Evolutionary conservation across 2,329 filamentous ascomycete genomes (phyloP), one percentile per base, ranked within the genome.

Genomic region (Podosphaera aphanis): DNA sequence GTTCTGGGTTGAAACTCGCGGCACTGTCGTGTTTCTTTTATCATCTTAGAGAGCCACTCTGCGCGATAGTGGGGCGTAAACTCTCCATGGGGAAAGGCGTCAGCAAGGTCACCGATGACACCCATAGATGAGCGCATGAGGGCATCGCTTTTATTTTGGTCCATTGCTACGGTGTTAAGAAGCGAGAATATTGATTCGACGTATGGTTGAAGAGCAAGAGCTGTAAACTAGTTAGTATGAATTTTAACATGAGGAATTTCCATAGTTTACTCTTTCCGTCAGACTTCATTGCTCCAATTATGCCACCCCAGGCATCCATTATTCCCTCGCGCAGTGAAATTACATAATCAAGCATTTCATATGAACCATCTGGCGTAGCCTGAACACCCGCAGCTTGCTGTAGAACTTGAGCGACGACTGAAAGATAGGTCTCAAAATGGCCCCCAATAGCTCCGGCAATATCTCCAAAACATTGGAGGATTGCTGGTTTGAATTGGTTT

Each of bases 261-360:
- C 16, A 19, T 16, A 75, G n/a, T n/a, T 62, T 63, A 81, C 79
- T 77, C 68, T 88, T 88, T 57, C 67, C 68, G 57, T 79, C 83
- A 44, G 71, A 65, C 68, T 90, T 93, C 79, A 95, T 85, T 45
- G 90, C 85, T 61, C 88, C 77, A 59, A 98, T 85, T 53, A 93
- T 90, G 53, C 90, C 90, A 57, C 86, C 85, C 86, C 92, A 98
- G 29, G 90, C 90, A 69, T 98, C 90, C 79, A 95, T 93, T 54
- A 98, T 95, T 55, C 88, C 90, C 61, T 98, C 92, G 46, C 90
- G 79, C 43, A 98, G 72, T 18, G 86, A 93, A 52, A 93, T 75
- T 55, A 98, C 79, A 60, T 98, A 98, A 63, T 95, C 88, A 48
- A 86, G 79, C 81, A 95, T 93, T 64, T 98, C 90, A 56, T 86